Evolutionary conservation across 257 asterid genomes (phyloP).

Genomic region (Osmanthus fragrans): DNA sequence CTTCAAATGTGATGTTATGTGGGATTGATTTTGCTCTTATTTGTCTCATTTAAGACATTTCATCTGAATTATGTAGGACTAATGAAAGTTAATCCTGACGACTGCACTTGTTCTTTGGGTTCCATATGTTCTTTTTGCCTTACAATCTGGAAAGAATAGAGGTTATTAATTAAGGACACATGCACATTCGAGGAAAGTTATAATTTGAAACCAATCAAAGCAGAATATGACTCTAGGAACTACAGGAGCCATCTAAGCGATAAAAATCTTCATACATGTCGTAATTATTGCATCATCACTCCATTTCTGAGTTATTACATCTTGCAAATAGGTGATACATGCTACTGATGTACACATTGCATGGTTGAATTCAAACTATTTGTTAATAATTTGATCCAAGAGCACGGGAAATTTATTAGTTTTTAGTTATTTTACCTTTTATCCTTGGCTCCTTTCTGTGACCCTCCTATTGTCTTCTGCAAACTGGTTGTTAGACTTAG

Average conservation of each 20-base stretch:
- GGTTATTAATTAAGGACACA: not conserved
- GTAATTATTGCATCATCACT: not conserved
- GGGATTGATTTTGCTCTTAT: not conserved
- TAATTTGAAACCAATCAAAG: not conserved
- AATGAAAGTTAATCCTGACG: not conserved
- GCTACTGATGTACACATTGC: not conserved
- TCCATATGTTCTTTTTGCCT: not conserved
- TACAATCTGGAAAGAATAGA: not conserved
- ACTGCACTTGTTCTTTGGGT: not conserved
- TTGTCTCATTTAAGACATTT: not conserved
- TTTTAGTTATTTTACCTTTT: too few relatives aligned
- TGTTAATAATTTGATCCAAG: not conserved
- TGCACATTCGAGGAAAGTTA: not conserved
- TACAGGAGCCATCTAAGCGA: not conserved
- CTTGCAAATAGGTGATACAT: not conserved
- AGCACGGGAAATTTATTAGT: not conserved
- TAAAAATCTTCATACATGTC: not conserved
- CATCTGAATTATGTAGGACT: not conserved
- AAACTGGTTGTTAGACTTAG: slow-evolving; percentile 8
- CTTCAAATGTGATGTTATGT: slow-evolving; percentile 19
- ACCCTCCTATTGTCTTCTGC: not conserved
- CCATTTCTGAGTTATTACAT: not conserved
- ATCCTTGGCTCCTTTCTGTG: not conserved
- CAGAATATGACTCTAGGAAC: not conserved
- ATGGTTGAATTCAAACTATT: not conserved